phyloP scores from a whole-genome alignment of 768 basidiomycete genomes.

The Trametes cinnabarina region DNA sequence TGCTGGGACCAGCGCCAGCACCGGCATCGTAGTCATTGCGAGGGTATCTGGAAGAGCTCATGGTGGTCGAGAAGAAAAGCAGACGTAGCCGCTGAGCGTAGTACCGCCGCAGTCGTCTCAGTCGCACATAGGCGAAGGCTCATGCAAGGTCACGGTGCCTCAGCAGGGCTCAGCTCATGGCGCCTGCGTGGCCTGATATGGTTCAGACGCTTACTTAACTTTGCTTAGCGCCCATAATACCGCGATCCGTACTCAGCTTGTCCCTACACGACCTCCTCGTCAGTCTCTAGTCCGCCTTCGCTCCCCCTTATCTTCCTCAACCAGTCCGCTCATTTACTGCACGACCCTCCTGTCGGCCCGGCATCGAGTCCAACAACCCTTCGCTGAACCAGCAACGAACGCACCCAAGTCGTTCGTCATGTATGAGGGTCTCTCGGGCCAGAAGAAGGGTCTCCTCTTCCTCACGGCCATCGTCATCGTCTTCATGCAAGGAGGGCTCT shows the following conservation, averaged over 20 bases:
- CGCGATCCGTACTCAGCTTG: background rate
- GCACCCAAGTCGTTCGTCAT: slow-evolving; percentile 12
- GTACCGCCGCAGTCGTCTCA: slow-evolving; percentile 16
- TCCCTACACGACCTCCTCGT: background rate
- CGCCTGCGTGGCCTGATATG: too few relatives aligned
- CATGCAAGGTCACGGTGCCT: too few relatives aligned
- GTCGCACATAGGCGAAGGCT: background rate
- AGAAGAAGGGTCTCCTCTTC: slow-evolving; percentile 30
- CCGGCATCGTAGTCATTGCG: slow-evolving; percentile 1
- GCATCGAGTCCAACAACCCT: too few relatives aligned
- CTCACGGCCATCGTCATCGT: slow-evolving; percentile 26
- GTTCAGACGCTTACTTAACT: background rate
- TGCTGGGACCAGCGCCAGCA: slow-evolving; percentile 9
- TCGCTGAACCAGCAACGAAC: background rate
- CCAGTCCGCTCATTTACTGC: slow-evolving; percentile 12
- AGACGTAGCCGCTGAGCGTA: background rate
- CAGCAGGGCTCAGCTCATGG: too few relatives aligned
- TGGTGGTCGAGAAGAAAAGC: slow-evolving; percentile 17
- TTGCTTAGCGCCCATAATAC: background rate
- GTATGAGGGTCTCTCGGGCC: slow-evolving; percentile 25
- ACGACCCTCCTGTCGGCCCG: slow-evolving; percentile 5
- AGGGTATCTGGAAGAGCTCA: slow-evolving; percentile 22
- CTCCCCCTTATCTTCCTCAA: background rate
- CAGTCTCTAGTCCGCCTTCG: background rate
- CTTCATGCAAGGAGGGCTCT: slow-evolving; percentile 36